Evolutionary conservation across 495 filamentous ascomycete species (phyloP), one percentile per base, ranked within the genome.

Genomic region (Aspergillus indologenus): DNA sequence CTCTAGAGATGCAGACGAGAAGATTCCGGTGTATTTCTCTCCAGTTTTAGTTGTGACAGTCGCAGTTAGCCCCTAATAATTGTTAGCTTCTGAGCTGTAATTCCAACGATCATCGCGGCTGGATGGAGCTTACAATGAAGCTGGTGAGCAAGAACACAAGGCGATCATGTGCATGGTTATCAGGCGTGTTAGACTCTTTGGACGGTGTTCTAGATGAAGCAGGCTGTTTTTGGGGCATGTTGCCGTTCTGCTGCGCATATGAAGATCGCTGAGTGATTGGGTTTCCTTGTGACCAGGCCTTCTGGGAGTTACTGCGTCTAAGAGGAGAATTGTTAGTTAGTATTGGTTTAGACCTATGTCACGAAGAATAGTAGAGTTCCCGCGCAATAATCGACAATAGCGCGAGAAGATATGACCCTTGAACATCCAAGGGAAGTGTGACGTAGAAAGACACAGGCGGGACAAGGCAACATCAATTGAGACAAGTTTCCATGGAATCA

Each of bases 11-110:
- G 81, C 83, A 43, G 83, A 83, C 45, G 81, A 83, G 68, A 88
- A 89, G 57, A 86, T 82, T 61, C 90, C 90, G 45, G 84, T 84
- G 72, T 85, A 94, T 61, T 86, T 83, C 56, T 91, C 88, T 58
- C 87, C 87, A 64, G 76, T 85, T 63, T 83, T 84, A 15, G 88
- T 81, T 15, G 84, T 88, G 62, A 96, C 76, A 24, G 81, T 84
- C 53, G 88, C 79, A 57, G 75, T 74, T 58, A 85, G 77, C 61
- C 90, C 90, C 91, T 96, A 67, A 11, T 61, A 55, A 60, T 64
- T 46, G 68, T 67, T 26, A 68, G 70, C 43, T 22, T 57, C 61
- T 24, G 43, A n/a, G 45, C 46, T 46, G 29, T 9, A 20, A 46
- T 24, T 31, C 22, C 45, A 53, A 45, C n/a, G 58, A 23, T 15